These are phyloP conservation scores for Yarrowia deformans DNA, from an alignment of 805 yeast genomes.

Conservation along the genomic window DNA sequence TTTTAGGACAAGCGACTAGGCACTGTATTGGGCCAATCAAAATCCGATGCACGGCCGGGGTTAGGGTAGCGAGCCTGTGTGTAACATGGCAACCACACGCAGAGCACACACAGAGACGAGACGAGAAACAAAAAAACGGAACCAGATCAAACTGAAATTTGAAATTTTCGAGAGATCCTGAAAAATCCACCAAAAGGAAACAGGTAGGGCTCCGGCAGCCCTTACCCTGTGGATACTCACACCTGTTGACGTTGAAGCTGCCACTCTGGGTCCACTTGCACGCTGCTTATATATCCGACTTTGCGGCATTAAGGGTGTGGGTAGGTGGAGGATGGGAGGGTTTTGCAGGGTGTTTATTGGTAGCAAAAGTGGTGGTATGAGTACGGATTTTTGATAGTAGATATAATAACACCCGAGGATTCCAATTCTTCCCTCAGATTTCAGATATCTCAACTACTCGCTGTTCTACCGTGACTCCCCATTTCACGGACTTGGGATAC, in stretches of 20 bases:
- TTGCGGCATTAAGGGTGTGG: constrained; percentile 19
- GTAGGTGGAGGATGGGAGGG: too few relatives aligned
- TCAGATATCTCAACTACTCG: not conserved
- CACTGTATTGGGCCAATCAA: constrained; percentile 37
- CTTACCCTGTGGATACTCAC: constrained; percentile 10
- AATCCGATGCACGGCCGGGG: constrained; percentile 2
- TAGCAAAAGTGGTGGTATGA: not conserved
- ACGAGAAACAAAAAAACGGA: too few relatives aligned
- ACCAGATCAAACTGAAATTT: too few relatives aligned
- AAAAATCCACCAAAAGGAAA: too few relatives aligned
- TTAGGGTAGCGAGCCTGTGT: constrained; percentile 1
- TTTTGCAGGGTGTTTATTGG: too few relatives aligned
- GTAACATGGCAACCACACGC: constrained; percentile 29
- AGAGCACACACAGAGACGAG: too few relatives aligned
- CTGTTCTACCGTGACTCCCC: not conserved
- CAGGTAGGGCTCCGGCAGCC: too few relatives aligned
- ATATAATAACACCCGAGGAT: not conserved
- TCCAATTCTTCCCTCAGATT: not conserved
- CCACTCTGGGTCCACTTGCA: not conserved
- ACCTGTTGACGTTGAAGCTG: constrained; percentile 24
- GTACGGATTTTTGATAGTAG: not conserved
- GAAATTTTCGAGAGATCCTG: too few relatives aligned
- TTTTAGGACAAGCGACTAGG: constrained; percentile 37
- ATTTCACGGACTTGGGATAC: constrained; percentile 24
- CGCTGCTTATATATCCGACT: constrained; percentile 28